Percentiles rank a stretch among this genome's conserved stretches.
phyloP scores from a whole-genome alignment of 768 basidiomycete genomes.

The Clitopilus passeckerianus region DNA sequence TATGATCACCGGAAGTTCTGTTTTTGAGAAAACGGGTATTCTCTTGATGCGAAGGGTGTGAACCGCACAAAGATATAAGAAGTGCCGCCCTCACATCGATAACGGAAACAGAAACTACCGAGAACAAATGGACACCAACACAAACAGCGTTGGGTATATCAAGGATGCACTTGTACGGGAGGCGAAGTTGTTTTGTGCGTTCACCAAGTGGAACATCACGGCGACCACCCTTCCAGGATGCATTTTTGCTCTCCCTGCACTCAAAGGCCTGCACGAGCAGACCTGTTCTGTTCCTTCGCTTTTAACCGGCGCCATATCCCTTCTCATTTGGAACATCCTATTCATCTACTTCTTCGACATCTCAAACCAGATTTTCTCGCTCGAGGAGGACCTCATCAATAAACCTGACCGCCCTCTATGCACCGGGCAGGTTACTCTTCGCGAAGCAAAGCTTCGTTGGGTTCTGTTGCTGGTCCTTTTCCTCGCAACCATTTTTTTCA shows the following conservation, averaged over 20 bases:
- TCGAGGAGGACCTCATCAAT: conserved; percentile 16
- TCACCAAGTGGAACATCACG: conserved; percentile 11
- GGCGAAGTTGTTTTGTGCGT: conserved; percentile 7
- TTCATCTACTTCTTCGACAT: conserved; percentile 15
- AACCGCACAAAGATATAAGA: no score
- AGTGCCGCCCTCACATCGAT: no score
- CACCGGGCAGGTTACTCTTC: conserved; percentile 12
- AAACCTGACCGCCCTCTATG: conserved; percentile 17
- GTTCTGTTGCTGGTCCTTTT: conserved; percentile 3
- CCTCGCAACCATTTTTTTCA: conserved; percentile 1
- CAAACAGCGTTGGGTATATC: no score
- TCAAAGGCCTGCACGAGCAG: neutral
- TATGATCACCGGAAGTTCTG: no score
- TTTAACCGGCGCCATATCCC: neutral
- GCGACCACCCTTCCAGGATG: conserved; percentile 7
- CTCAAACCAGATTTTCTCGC: conserved; percentile 14
- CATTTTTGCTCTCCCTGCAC: conserved; percentile 6
- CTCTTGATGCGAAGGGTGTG: no score
- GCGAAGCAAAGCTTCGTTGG: conserved; percentile 12
- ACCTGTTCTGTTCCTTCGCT: neutral
- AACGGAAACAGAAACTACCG: no score
- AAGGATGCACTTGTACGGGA: neutral
- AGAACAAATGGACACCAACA: no score
- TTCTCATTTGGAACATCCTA: conserved; percentile 9
- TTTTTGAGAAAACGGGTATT: no score